phyloP scores from a whole-genome alignment of 2,329 filamentous ascomycete genomes.

The Ophiocordyceps camponoti-rufipedis region DNA sequence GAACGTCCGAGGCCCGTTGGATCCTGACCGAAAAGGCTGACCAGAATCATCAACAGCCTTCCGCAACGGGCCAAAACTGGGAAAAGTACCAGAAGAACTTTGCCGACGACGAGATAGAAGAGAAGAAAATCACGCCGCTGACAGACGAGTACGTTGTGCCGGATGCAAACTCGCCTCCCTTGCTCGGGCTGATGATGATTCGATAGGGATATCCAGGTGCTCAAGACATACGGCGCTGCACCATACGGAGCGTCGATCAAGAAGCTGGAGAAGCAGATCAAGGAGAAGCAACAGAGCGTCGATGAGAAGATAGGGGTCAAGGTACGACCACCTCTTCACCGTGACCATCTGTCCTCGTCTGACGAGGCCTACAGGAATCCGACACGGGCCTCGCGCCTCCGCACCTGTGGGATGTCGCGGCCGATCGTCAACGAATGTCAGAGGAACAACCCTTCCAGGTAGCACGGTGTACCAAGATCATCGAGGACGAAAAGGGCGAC shows the following conservation, averaged over 20 bases:
- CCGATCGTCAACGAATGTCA: constrained; percentile 94
- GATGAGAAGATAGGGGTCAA: constrained; percentile 96
- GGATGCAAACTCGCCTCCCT: background rate
- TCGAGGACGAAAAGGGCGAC: constrained; percentile 83
- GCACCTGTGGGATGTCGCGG: constrained; percentile 96
- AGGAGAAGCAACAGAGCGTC: constrained; percentile 93
- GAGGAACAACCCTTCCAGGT: constrained; percentile 97
- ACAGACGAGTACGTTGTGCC: constrained; percentile 67
- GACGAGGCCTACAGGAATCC: constrained; percentile 52
- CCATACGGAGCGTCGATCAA: constrained; percentile 88
- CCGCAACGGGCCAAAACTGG: constrained; percentile 85
- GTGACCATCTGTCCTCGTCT: constrained; percentile 2
- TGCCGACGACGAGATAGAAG: constrained; percentile 88
- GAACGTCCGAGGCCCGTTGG: too few species aligned
- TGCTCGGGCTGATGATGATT: constrained; percentile 7
- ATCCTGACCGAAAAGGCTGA: constrained; percentile 6
- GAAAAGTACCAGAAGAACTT: constrained; percentile 98
- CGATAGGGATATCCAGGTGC: constrained; percentile 85
- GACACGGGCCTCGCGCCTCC: constrained; percentile 95
- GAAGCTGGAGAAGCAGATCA: constrained; percentile 98
- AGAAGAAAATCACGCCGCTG: constrained; percentile 98
- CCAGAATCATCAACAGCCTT: constrained; percentile 41
- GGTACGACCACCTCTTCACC: constrained; percentile 19
- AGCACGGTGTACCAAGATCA: constrained; percentile 97
- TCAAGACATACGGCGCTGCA: constrained; percentile 96